Evolutionary conservation across 2,329 filamentous ascomycete species (phyloP).

Genomic region (Colletotrichum costaricense): DNA sequence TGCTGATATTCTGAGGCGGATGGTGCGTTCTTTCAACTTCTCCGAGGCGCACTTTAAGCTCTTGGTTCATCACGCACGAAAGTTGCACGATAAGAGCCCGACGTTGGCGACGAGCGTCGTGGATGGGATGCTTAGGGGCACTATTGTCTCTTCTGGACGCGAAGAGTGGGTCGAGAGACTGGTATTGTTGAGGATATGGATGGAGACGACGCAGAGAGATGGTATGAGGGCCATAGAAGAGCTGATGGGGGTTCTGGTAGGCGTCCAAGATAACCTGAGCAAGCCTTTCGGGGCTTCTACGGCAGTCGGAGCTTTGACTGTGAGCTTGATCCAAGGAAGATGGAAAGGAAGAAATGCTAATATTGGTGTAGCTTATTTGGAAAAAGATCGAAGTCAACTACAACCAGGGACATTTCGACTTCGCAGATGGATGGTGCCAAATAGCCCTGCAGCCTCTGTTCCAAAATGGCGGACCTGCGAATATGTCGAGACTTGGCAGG

Average conservation of each 20-base stretch:
- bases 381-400: constrained; percentile 76
- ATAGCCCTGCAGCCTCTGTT: constrained; percentile 77
- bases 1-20: constrained; percentile 65
- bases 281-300: constrained; percentile 67
- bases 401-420: constrained; percentile 60
- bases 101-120: constrained; percentile 63
- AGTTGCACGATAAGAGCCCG: constrained; percentile 67
- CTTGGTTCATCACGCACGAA: constrained; percentile 75
- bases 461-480: constrained; percentile 70
- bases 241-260: constrained; percentile 40
- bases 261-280: constrained; percentile 56
- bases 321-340: constrained; percentile 47
- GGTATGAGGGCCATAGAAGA: constrained; percentile 38
- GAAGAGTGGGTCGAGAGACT: constrained; percentile 76
- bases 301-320: constrained; percentile 75
- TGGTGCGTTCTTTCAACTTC: constrained; percentile 70
- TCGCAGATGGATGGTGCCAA: constrained; percentile 77
- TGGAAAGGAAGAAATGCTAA: constrained; percentile 9
- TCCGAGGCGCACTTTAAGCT: constrained; percentile 74
- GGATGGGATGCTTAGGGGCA: constrained; percentile 71
- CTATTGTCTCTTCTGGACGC: constrained; percentile 59
- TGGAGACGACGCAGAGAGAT: constrained; percentile 63
- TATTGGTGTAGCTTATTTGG: constrained; percentile 77
- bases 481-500: constrained; percentile 77
- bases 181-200: constrained; percentile 75